A percentile compares a stretch with the other conserved stretches of the same genome.
Evolutionary conservation across 2,329 filamentous ascomycete species (phyloP).

Genomic region (Cytospora paraplurivora): DNA sequence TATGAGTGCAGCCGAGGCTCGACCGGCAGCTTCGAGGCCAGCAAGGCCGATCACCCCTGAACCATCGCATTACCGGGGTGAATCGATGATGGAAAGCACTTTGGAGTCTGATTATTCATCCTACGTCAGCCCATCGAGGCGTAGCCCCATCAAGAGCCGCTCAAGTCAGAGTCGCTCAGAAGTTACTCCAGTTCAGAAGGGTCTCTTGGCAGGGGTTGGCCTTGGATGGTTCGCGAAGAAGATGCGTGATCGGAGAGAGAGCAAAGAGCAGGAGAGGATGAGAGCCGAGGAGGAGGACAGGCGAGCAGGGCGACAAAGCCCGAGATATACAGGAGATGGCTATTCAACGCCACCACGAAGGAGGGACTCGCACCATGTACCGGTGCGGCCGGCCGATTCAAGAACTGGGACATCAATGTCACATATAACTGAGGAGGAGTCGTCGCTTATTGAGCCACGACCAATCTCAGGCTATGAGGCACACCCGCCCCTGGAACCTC

Average conservation of each 20-base stretch:
- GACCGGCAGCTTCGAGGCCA: slow-evolving; percentile 36
- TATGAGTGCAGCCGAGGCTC: slow-evolving; percentile 49
- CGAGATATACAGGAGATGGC: slow-evolving; percentile 71
- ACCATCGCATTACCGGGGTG: slow-evolving; percentile 48
- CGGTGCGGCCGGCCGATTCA: slow-evolving; percentile 18
- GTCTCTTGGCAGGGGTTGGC: slow-evolving; percentile 62
- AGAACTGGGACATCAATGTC: slow-evolving; percentile 32
- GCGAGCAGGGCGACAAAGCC: slow-evolving; percentile 62
- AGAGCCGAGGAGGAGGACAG: slow-evolving; percentile 52
- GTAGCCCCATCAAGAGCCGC: slow-evolving; percentile 43
- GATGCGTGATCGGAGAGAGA: slow-evolving; percentile 59
- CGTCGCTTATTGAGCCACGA: slow-evolving; percentile 31
- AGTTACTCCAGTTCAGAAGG: slow-evolving; percentile 56
- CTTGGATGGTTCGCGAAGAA: slow-evolving; percentile 70
- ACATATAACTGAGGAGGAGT: slow-evolving; percentile 32
- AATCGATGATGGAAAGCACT: slow-evolving; percentile 47
- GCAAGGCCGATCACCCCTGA: slow-evolving; percentile 50
- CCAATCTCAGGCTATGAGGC: slow-evolving; percentile 27
- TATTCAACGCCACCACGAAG: slow-evolving; percentile 51
- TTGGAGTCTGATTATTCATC: slow-evolving; percentile 62
- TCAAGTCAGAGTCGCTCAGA: slow-evolving; percentile 41
- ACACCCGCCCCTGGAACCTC: slow-evolving; percentile 30
- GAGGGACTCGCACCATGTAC: slow-evolving; percentile 38
- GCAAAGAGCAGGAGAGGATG: slow-evolving; percentile 54
- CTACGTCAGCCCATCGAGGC: slow-evolving; percentile 64